Evolutionary conservation across 2,329 filamentous ascomycete genomes (phyloP).

Genomic region (Trichoderma guizhouense): DNA sequence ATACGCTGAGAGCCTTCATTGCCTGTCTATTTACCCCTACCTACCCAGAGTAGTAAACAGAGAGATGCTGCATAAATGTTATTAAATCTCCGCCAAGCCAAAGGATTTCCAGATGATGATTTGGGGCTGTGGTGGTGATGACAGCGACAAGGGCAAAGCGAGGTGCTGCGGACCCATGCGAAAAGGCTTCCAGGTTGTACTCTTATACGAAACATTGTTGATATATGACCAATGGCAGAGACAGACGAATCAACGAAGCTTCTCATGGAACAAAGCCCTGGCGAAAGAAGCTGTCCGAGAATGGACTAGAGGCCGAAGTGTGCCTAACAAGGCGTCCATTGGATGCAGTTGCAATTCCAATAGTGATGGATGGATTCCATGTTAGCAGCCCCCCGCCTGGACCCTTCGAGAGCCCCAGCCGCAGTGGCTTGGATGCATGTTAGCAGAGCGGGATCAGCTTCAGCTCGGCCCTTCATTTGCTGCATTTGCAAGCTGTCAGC

Average conservation of each 20-base stretch:
- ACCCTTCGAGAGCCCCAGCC: not conserved
- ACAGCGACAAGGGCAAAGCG: not conserved
- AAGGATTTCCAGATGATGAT: not conserved
- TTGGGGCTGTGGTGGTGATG: not conserved
- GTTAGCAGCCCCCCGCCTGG: not conserved
- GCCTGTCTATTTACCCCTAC: not conserved
- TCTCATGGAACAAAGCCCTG: not conserved
- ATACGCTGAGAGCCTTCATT: not conserved
- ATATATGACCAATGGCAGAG: not conserved
- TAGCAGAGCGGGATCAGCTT: constrained; percentile 4
- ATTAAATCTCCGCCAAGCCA: not conserved
- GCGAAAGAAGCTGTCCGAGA: not conserved
- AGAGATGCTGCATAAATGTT: not conserved
- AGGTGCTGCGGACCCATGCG: not conserved
- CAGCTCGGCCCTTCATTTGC: not conserved
- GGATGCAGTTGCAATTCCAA: not conserved
- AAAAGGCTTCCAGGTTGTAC: not conserved
- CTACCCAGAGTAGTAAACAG: not conserved
- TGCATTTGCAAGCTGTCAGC: constrained; percentile 5
- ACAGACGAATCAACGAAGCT: not conserved
- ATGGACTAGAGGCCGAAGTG: not conserved
- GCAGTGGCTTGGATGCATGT: constrained; percentile 7
- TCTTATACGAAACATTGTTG: not conserved
- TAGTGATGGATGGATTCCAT: not conserved
- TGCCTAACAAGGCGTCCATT: constrained; percentile 3